These are phyloP conservation scores for Solanum tacnaense DNA, from an alignment of 257 asterid species.

Conservation along the genomic window DNA sequence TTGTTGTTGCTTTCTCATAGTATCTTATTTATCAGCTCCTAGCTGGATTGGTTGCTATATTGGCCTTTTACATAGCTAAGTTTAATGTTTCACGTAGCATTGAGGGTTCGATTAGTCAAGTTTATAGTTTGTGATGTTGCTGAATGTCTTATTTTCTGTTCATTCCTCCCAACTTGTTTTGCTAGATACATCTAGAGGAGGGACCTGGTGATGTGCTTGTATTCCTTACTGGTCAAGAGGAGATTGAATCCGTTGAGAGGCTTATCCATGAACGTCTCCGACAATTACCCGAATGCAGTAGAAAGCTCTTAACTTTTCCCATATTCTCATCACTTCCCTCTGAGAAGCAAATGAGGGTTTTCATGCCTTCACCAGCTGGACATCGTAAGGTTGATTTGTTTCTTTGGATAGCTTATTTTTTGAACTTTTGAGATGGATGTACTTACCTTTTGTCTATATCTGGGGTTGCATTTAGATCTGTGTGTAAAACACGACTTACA, in stretches of 20 bases:
- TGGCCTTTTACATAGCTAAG: neutral
- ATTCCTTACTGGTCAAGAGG: constrained; percentile 97
- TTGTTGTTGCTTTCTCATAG: neutral
- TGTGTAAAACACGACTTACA: neutral
- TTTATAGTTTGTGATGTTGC: neutral
- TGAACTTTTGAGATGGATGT: neutral
- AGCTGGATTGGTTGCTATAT: neutral
- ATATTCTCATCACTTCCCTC: constrained; percentile 94
- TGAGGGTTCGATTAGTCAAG: neutral
- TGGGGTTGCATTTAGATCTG: neutral
- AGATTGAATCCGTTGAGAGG: constrained; percentile 91
- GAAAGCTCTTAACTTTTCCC: constrained; percentile 61
- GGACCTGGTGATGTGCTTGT: constrained; percentile 90
- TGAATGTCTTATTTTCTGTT: neutral
- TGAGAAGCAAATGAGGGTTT: constrained; percentile 91
- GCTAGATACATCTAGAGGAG: constrained; percentile 81
- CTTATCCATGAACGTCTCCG: constrained; percentile 68
- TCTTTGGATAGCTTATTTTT: neutral
- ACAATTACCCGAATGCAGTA: constrained; percentile 57
- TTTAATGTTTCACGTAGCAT: neutral
- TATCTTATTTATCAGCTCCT: neutral
- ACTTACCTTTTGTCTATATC: neutral
- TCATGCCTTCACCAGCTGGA: constrained; percentile 70
- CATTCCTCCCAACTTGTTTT: constrained; percentile 5
- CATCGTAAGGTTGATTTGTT: constrained; percentile 68